phyloP scores from a whole-genome alignment of 352 stramenopile genomes.

The Globisporangium radiosum region DNA sequence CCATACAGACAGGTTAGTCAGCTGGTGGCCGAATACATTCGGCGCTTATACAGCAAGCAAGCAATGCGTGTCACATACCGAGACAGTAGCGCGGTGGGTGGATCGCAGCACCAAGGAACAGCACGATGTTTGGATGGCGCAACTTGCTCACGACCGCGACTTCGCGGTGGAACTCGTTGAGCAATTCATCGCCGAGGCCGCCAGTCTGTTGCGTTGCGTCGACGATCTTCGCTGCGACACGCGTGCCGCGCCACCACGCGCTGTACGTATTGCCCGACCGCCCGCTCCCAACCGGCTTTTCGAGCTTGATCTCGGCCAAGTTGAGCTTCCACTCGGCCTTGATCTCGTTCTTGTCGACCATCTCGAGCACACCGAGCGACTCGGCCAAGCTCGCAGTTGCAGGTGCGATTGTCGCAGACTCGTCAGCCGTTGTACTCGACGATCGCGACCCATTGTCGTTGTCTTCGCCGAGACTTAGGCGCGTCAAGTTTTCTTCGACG shows the following conservation, averaged over 20 bases:
- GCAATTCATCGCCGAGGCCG: slow-evolving; percentile 59
- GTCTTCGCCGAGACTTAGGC: slow-evolving; percentile 45
- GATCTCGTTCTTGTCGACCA: slow-evolving; percentile 84
- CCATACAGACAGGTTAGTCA: neutral
- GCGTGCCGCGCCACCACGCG: slow-evolving; percentile 72
- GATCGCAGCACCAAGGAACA: slow-evolving; percentile 79
- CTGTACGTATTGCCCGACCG: slow-evolving; percentile 78
- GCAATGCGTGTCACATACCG: slow-evolving; percentile 24
- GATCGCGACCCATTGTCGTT: slow-evolving; percentile 1
- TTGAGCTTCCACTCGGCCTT: slow-evolving; percentile 79
- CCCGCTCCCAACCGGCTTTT: slow-evolving; percentile 58
- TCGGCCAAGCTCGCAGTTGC: slow-evolving; percentile 46
- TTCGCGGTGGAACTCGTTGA: slow-evolving; percentile 83
- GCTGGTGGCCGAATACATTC: neutral
- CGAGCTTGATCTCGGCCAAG: slow-evolving; percentile 65
- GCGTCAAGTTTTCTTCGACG: slow-evolving; percentile 70
- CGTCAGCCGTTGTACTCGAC: neutral
- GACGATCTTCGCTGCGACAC: slow-evolving; percentile 75
- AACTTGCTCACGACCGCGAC: slow-evolving; percentile 82
- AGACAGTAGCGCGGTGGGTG: slow-evolving; percentile 77
- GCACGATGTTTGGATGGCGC: slow-evolving; percentile 80
- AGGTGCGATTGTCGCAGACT: too few relatives aligned
- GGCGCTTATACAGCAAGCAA: neutral
- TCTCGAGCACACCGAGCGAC: slow-evolving; percentile 65
- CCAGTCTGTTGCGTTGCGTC: slow-evolving; percentile 68